A percentile compares a stretch with the other conserved stretches of the same genome.
These are phyloP conservation scores for Aspergillus egyptiacus DNA, from an alignment of 495 filamentous ascomycete species.

Conservation along the genomic window DNA sequence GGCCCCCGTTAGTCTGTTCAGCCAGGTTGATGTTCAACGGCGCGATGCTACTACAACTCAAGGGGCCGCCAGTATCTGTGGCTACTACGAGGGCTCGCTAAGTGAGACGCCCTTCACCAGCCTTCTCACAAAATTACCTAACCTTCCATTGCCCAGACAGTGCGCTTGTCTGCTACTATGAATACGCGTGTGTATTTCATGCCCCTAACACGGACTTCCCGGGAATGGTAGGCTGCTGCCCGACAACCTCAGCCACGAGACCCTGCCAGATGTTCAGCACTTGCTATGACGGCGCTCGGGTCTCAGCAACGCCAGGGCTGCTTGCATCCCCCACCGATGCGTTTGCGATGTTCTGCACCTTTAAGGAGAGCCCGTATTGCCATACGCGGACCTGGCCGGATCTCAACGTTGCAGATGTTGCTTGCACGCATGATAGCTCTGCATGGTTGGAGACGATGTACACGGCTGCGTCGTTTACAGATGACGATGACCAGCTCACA, in stretches of 20 bases:
- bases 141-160: not conserved
- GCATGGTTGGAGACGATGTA: conserved; percentile 1
- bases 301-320: not conserved
- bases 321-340: not conserved
- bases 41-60: conserved; percentile 1
- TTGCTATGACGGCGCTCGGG: not conserved
- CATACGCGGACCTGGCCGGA: conserved; percentile 9
- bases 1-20: too few species aligned
- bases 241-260: not conserved
- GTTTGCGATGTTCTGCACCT: conserved; percentile 5
- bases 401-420: not conserved
- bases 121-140: not conserved
- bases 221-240: conserved; percentile 10
- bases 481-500: conserved; percentile 1
- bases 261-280: conserved; percentile 6
- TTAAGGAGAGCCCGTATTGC: not conserved
- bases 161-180: conserved; percentile 1
- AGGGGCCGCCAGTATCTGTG: conserved; percentile 7
- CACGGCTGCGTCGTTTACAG: conserved; percentile 5
- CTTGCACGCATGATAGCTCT: not conserved
- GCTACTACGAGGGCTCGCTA: conserved; percentile 1
- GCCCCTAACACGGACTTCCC: conserved; percentile 7
- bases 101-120: not conserved
- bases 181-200: conserved; percentile 7
- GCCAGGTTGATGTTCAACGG: too few species aligned